These are phyloP conservation scores for Gossypium ekmanianum DNA, from an alignment of 345 rosid species.

Conservation along the genomic window DNA sequence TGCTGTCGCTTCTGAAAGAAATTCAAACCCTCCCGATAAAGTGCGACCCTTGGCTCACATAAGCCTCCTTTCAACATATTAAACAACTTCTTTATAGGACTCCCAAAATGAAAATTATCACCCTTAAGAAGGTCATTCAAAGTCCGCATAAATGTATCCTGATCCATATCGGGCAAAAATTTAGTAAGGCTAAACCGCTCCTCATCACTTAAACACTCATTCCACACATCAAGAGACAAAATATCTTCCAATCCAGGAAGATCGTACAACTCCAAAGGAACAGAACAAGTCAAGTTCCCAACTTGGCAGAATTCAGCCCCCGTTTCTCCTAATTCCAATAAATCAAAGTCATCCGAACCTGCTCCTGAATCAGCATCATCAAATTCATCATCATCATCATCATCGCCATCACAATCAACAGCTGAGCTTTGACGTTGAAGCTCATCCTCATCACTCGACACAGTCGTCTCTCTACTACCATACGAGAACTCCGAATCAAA, in stretches of 20 bases:
- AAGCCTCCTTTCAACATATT: slow-evolving; percentile 89
- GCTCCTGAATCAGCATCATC: slow-evolving; percentile 97
- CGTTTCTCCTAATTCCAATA: slow-evolving; percentile 88
- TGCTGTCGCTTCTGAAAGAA: slow-evolving; percentile 68
- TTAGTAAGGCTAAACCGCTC: slow-evolving; percentile 65
- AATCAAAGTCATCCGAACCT: slow-evolving; percentile 95
- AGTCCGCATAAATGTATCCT: slow-evolving; percentile 54
- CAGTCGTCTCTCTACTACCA: slow-evolving; percentile 56
- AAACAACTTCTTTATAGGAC: slow-evolving; percentile 75
- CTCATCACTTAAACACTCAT: slow-evolving; percentile 73
- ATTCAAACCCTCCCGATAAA: slow-evolving; percentile 72
- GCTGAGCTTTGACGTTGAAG: slow-evolving; percentile 47
- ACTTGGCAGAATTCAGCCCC: slow-evolving; percentile 87
- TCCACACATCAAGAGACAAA: slow-evolving; percentile 92
- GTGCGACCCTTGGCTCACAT: slow-evolving; percentile 91
- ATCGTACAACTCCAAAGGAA: slow-evolving; percentile 88
- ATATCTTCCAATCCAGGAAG: slow-evolving; percentile 67
- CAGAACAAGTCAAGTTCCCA: slow-evolving; percentile 71
- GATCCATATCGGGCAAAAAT: slow-evolving; percentile 85
- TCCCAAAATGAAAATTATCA: slow-evolving; percentile 78
- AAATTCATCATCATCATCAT: slow-evolving; percentile 67
- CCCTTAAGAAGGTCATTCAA: slow-evolving; percentile 77
- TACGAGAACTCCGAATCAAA: slow-evolving; percentile 82
- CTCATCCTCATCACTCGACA: slow-evolving; percentile 78
- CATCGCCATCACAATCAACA: slow-evolving; percentile 39